These are phyloP conservation scores for Maudiozyma serrabonitensis DNA, from an alignment of 805 yeast genomes.

Conservation along the genomic window DNA sequence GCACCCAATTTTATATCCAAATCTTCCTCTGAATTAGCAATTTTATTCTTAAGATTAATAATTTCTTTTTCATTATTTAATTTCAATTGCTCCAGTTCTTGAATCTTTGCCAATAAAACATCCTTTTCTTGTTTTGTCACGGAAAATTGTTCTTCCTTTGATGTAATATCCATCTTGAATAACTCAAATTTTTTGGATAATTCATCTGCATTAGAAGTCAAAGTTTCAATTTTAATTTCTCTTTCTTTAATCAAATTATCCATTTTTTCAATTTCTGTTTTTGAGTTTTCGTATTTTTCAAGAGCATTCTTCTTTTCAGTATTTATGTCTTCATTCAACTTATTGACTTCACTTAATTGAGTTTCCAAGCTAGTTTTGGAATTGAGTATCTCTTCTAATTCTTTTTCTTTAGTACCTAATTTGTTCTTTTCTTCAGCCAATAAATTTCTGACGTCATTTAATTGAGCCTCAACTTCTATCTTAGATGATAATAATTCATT, in stretches of 20 bases:
- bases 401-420: constrained; percentile 39
- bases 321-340: constrained; percentile 17
- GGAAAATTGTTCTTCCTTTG: constrained; percentile 1
- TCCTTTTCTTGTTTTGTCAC: constrained; percentile 5
- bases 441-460: constrained; percentile 24
- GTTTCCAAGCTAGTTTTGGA: constrained; percentile 31
- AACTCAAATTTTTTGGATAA: constrained; percentile 47
- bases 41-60: constrained; percentile 22
- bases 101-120: constrained; percentile 6
- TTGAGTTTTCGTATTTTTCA: constrained; percentile 11
- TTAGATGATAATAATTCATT: constrained; percentile 22
- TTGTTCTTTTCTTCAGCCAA: constrained; percentile 34
- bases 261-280: constrained; percentile 14
- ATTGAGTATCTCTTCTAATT: constrained; percentile 35
- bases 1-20: constrained; percentile 30
- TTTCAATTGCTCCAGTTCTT: constrained; percentile 4
- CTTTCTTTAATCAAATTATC: constrained; percentile 11
- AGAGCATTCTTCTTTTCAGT: constrained; percentile 19
- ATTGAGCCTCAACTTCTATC: constrained; percentile 20
- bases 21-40: constrained; percentile 25
- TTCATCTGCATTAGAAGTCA: constrained; percentile 15
- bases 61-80: constrained; percentile 30
- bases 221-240: constrained; percentile 23
- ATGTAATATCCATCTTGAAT: constrained; percentile 28
- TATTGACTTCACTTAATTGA: constrained; percentile 15